Conservation (phyloP, 495 filamentous ascomycete genomes). For the Cladorrhinum samala region DNA sequence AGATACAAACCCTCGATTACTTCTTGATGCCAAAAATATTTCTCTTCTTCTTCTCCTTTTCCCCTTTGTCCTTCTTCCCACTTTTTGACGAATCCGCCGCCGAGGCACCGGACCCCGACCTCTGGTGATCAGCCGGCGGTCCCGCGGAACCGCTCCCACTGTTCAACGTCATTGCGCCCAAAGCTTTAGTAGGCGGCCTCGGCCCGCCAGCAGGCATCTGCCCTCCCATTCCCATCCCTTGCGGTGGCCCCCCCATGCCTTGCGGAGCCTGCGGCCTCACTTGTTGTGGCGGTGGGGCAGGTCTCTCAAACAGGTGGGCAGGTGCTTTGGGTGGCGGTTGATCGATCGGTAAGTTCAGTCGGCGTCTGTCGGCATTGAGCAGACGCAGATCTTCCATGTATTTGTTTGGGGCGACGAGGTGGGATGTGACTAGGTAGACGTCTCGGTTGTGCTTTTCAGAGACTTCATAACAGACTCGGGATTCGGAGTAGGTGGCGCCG, state of each 20-base stretch:
- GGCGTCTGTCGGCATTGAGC: conserved; percentile 64
- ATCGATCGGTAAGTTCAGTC: conserved; percentile 75
- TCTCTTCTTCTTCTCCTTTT: conserved; percentile 68
- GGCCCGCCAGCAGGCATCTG: conserved; percentile 19
- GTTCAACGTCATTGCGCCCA: conserved; percentile 28
- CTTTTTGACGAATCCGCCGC: conserved; percentile 25
- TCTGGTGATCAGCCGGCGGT: conserved; percentile 14
- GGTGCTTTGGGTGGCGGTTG: conserved; percentile 73
- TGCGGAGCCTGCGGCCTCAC: conserved; percentile 29
- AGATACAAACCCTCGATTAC: no score
- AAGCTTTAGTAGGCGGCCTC: conserved; percentile 23
- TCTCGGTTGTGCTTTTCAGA: conserved; percentile 65
- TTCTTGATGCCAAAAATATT: conserved; percentile 72
- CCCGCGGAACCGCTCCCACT: conserved; percentile 10
- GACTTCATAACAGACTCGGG: conserved; percentile 83
- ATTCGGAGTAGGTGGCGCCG: conserved; percentile 87
- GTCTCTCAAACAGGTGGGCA: conserved; percentile 78
- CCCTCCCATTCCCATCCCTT: conserved; percentile 9
- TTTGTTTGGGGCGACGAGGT: conserved; percentile 78
- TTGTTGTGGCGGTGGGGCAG: conserved; percentile 35
- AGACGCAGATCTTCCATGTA: conserved; percentile 79
- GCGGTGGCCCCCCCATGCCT: neutral
- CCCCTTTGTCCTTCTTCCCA: conserved; percentile 36
- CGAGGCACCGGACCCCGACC: conserved; percentile 11
- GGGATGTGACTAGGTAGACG: conserved; percentile 82